A percentile compares a stretch with the other conserved stretches of the same genome.
Evolutionary conservation across 1,139 yeast species (phyloP).

Genomic region (Candida sanyaensis): DNA sequence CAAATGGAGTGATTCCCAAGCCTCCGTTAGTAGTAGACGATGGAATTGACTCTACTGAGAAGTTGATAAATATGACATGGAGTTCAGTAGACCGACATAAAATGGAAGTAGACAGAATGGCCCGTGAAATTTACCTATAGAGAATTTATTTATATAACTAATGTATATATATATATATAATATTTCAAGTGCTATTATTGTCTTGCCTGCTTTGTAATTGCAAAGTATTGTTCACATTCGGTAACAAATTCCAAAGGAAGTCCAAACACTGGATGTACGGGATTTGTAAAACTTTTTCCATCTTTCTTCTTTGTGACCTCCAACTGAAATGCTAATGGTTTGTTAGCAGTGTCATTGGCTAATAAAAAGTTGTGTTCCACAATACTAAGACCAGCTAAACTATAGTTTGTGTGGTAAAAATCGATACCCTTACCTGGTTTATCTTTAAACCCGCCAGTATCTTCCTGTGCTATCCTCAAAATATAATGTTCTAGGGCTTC

Average conservation of each 20-base stretch:
- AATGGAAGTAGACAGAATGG: not conserved
- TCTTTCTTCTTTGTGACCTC: conserved; percentile 17
- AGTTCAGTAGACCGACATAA: not conserved
- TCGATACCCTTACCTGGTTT: conserved; percentile 85
- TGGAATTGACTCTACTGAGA: not conserved
- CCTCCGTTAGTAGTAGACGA: not conserved
- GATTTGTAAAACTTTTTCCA: conserved; percentile 25
- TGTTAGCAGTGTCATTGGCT: conserved; percentile 18
- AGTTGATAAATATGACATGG: not conserved
- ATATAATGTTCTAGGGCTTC: conserved; percentile 65
- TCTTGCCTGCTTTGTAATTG: not conserved
- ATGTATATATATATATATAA: not conserved
- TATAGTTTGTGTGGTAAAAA: conserved; percentile 89
- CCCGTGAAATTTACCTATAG: not conserved
- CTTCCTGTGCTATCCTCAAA: conserved; percentile 69
- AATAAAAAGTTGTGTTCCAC: conserved; percentile 55
- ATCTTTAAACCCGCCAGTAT: conserved; percentile 77
- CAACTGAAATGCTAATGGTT: conserved; percentile 31
- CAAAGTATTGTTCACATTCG: conserved; percentile 6
- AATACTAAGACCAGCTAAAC: conserved; percentile 72
- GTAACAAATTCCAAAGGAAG: conserved; percentile 36
- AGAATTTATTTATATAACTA: too few relatives aligned
- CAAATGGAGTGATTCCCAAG: not conserved
- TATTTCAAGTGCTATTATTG: not conserved
- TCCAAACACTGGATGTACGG: conserved; percentile 68